Evolutionary conservation across 2,329 filamentous ascomycete genomes (phyloP), one percentile per base, ranked within the genome.

Genomic region (Aaosphaeria pasadenensis): DNA sequence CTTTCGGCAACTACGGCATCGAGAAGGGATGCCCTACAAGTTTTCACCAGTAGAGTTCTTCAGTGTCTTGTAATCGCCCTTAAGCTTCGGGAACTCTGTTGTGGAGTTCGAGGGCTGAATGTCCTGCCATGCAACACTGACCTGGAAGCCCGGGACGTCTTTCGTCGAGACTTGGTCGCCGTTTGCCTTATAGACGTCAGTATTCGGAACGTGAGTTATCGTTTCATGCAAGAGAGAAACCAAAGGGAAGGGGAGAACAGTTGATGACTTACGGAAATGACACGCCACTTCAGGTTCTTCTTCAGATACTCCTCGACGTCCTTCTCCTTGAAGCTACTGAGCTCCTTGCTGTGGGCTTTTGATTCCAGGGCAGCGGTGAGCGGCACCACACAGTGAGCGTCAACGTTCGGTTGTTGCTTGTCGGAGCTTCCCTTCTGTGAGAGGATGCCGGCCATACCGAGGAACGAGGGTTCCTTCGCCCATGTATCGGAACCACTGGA

Each of bases 361-460:
- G 63, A 60, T 7, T 73, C 57, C 11, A 80, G 55, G 5, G 65
- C 64, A 7, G 63, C 65, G 1, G 74, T 80, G 29, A 80, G 49
- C 2, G 75, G 74, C 6, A 80, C 66, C 0, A 71, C 67, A 2
- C 72, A 75, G 4, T 72, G 67, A 0, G 48, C 51, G 41, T 56
- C 38, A 24, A 50, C 42, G 45, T 31, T 29, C 40, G 30, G 31
- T 17, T 45, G 48, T 39, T 36, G 47, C 46, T 49, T 40, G 33
- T 41, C 42, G 47, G 39, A 42, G 28, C 17, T 42, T 64, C 39
- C 60, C 51, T 40, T 64, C 56, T 58, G 43, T 57, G 60, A 46
- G 48, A 78, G 74, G 2, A 77, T 64, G 11, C 78, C 80, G 54
- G 86, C 78, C 0, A 80, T 80, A 2, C 87, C 87, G 3, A 86